Conservation (phyloP, 352 stramenopile genomes). For the Phytopythium mirpurense region DNA sequence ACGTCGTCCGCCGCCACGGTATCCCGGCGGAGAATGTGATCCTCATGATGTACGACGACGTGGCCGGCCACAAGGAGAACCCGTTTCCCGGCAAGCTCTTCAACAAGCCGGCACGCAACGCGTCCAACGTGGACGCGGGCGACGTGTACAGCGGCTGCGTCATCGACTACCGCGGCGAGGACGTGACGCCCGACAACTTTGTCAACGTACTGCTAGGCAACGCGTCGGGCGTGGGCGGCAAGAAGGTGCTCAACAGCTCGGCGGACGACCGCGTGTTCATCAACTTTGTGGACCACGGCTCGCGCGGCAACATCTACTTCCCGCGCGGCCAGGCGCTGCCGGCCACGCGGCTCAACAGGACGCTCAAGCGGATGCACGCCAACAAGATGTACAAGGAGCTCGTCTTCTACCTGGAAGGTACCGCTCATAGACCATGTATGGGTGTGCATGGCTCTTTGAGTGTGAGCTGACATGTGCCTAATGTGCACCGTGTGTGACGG, state of each 20-base stretch:
- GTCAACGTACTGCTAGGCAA: slow-evolving; percentile 85
- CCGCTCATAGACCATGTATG: too few species aligned
- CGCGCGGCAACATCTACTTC: slow-evolving; percentile 79
- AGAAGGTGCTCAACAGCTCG: slow-evolving; percentile 85
- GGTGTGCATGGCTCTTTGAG: background rate
- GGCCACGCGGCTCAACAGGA: slow-evolving; percentile 53
- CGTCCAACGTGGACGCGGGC: slow-evolving; percentile 29
- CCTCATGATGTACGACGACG: slow-evolving; percentile 93
- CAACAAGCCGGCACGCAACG: slow-evolving; percentile 71
- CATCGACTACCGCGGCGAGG: slow-evolving; percentile 65
- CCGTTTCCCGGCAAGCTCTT: slow-evolving; percentile 87
- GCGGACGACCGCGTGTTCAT: slow-evolving; percentile 87
- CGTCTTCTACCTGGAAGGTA: slow-evolving; percentile 88
- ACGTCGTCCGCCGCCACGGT: slow-evolving; percentile 83
- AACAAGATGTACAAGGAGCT: slow-evolving; percentile 89
- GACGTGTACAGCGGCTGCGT: slow-evolving; percentile 88
- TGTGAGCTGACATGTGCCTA: background rate
- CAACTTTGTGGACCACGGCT: slow-evolving; percentile 92
- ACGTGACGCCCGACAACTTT: slow-evolving; percentile 87
- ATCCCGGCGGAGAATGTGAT: slow-evolving; percentile 87
- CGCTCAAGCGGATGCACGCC: slow-evolving; percentile 76
- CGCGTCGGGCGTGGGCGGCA: slow-evolving; percentile 35
- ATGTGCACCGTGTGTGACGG: background rate
- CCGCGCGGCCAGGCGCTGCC: slow-evolving; percentile 66
- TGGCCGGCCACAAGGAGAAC: slow-evolving; percentile 72